Conservation (phyloP, 2,329 filamentous ascomycete genomes). For the Pestalotiopsis sp. region DNA sequence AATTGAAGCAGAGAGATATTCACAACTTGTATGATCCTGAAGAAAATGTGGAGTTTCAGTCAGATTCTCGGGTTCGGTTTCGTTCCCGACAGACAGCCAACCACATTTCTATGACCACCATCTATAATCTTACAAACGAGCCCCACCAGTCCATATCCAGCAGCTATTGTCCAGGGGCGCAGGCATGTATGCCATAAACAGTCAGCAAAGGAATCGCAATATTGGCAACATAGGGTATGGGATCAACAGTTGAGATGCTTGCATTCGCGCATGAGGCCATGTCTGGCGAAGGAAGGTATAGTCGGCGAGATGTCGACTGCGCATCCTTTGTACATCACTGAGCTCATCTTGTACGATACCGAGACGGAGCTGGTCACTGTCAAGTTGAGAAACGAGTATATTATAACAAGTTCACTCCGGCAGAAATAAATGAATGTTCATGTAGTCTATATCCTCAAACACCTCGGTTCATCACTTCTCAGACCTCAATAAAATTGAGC, state of each 20-base stretch:
- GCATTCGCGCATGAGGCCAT: not conserved
- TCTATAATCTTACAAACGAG: not conserved
- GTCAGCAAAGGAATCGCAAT: not conserved
- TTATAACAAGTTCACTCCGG: not conserved
- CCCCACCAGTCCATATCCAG: not conserved
- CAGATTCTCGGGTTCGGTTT: slow-evolving; percentile 8
- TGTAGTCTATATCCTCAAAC: not conserved
- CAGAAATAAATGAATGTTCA: too few relatives aligned
- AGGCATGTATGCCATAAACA: not conserved
- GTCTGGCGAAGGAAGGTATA: not conserved
- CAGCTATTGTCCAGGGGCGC: not conserved
- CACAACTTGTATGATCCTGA: not conserved
- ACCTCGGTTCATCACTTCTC: not conserved
- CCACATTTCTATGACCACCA: not conserved
- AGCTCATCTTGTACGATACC: not conserved
- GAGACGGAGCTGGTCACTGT: not conserved
- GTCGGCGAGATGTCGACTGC: not conserved
- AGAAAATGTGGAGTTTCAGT: not conserved
- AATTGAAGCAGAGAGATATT: not conserved
- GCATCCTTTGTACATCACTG: not conserved
- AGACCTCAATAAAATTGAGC: too few relatives aligned
- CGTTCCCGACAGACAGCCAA: not conserved
- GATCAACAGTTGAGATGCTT: not conserved
- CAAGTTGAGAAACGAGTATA: not conserved
- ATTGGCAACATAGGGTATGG: not conserved